These are phyloP conservation scores for Nematocida minor DNA, from an alignment of 371 early-diverging fungal species.

Conservation along the genomic window DNA sequence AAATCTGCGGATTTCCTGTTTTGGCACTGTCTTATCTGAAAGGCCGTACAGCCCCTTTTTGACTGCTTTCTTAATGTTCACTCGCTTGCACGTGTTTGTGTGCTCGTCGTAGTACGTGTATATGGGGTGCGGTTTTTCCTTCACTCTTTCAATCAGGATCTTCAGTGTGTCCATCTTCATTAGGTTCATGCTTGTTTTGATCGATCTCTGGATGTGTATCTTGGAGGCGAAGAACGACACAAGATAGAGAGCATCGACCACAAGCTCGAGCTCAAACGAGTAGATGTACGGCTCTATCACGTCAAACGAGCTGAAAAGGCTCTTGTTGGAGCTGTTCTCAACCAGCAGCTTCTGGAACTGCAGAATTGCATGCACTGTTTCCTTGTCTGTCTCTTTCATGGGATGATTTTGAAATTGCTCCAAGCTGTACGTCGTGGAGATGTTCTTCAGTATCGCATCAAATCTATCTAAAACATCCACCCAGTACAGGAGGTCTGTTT, in stretches of 20 bases:
- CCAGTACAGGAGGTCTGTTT: constrained; percentile 44
- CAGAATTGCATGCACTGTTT: constrained; percentile 1
- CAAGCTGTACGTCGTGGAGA: not conserved
- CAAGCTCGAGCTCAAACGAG: constrained; percentile 27
- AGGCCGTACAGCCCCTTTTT: constrained; percentile 3
- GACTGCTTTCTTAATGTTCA: constrained; percentile 9
- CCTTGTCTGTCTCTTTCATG: constrained; percentile 1
- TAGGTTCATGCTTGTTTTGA: constrained; percentile 8
- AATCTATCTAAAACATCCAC: constrained; percentile 28
- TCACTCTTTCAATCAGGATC: not conserved
- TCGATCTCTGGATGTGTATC: constrained; percentile 36
- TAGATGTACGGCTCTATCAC: constrained; percentile 19
- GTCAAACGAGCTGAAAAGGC: constrained; percentile 39
- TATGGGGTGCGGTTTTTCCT: not conserved
- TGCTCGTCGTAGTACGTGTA: constrained; percentile 41
- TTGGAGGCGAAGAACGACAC: constrained; percentile 39
- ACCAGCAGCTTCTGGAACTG: constrained; percentile 27
- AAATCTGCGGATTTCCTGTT: not conserved
- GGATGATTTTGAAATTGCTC: not conserved
- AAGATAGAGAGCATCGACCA: constrained; percentile 26
- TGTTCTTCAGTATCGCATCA: not conserved
- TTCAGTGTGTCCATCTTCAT: constrained; percentile 31
- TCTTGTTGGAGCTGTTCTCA: constrained; percentile 42
- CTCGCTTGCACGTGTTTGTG: not conserved
- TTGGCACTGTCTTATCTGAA: constrained; percentile 14